Base-by-base conservation (phyloP, 495 filamentous ascomycete genomes). In the Penicillium cinerascens region DNA sequence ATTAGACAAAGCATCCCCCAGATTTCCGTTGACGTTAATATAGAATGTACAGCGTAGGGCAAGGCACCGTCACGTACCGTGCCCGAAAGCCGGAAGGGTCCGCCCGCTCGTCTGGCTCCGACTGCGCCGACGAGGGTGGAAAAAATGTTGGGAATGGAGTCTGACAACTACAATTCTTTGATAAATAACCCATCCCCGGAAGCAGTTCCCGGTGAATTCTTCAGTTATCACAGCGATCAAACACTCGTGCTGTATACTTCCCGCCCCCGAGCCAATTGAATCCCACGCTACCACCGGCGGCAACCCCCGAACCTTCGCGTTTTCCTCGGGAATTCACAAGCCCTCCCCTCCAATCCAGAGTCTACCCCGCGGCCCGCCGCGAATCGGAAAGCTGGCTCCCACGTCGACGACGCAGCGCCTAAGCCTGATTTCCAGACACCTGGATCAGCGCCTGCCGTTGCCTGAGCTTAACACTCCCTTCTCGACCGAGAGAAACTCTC, bases 361-460 rank as follows among this genome's bases (percentile, higher is more conserved):
- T 47, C 41, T 60, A 65, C 71, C 69, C 69, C 69, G 68, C 71
- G 65, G 68, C 63, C 67, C 65, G 61, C 69, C 67, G 70, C 56
- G 47, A 51, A 59, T 68, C 68, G 64, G 72, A 73, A 76, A 66
- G 56, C 70, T 84, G 78, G 83, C 82, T 64, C 70, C 77, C 74
- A 73, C 67, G 62, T 68, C 66, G 61, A 76, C 83, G 70, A 75
- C 79, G 76, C 78, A 84, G 61, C 85, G 89, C 44, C 73, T 92
- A 40, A 85, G 83, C 63, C 81, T 91, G 69, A 91, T 95, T 70
- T 86, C 87, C 56, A 79, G 88, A 76, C 89, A 95, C 70, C 78
- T 95, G 65, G 79, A 84, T 64, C 73, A 80, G 56, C 73, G 76
- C 61, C 65, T 75, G 36, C 83, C 81, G 69, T 75, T 78, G 68